phyloP scores from a whole-genome alignment of 352 stramenopile species.

The Pythium phragmitis region DNA sequence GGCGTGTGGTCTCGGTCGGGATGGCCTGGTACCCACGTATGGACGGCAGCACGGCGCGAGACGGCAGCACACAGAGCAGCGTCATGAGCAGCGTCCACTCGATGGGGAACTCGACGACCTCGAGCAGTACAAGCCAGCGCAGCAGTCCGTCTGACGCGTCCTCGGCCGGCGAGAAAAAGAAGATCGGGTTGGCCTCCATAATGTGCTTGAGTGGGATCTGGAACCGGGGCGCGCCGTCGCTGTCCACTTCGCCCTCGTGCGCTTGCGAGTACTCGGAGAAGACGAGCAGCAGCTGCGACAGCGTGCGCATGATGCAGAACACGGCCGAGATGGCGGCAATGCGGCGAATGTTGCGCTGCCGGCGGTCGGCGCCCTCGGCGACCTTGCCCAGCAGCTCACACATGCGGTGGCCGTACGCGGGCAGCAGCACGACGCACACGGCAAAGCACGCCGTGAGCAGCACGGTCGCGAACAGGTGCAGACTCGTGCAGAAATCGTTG shows the following conservation, averaged over 20 bases:
- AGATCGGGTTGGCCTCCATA: conserved; percentile 57
- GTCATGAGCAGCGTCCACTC: conserved; percentile 61
- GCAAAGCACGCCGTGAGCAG: conserved; percentile 52
- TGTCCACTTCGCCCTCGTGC: not conserved
- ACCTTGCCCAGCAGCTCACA: conserved; percentile 56
- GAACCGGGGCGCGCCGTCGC: conserved; percentile 17
- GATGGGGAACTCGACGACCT: conserved; percentile 59
- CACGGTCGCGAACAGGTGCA: conserved; percentile 47
- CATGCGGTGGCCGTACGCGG: conserved; percentile 53
- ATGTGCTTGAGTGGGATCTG: conserved; percentile 42
- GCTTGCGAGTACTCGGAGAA: conserved; percentile 37
- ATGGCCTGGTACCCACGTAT: conserved; percentile 62
- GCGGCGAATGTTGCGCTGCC: conserved; percentile 58
- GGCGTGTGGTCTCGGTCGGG: conserved; percentile 5
- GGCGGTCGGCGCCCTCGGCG: conserved; percentile 42
- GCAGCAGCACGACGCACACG: conserved; percentile 48
- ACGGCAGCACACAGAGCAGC: conserved; percentile 56
- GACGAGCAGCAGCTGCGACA: conserved; percentile 45
- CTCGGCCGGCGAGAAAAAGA: conserved; percentile 55
- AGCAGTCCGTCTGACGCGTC: conserved; percentile 30
- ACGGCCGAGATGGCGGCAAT: conserved; percentile 54
- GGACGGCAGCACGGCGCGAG: conserved; percentile 45
- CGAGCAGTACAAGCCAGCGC: conserved; percentile 58
- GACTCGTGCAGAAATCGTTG: conserved; percentile 34
- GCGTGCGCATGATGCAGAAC: conserved; percentile 54